Evolutionary conservation across 2,329 filamentous ascomycete species (phyloP).

Genomic region (Pezicula carpinea): DNA sequence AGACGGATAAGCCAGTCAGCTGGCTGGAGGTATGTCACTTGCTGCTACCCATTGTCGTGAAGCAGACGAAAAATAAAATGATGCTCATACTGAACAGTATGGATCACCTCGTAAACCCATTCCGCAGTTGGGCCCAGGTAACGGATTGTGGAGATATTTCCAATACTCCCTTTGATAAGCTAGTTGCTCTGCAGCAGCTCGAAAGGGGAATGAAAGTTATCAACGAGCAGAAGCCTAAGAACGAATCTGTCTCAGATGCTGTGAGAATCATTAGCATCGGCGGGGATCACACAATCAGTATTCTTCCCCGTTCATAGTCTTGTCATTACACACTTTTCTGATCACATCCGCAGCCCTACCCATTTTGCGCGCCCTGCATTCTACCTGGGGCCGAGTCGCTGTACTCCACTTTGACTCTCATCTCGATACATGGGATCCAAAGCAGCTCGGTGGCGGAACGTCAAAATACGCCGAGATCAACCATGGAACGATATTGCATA

Average conservation of each 20-base stretch:
- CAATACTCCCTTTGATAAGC: constrained; percentile 26
- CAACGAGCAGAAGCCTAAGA: constrained; percentile 18
- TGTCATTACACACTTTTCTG: not conserved
- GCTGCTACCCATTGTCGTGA: too few species aligned
- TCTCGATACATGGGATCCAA: constrained; percentile 27
- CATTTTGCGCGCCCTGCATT: constrained; percentile 24
- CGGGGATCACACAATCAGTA: constrained; percentile 29
- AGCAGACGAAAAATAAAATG: too few species aligned
- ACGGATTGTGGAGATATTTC: constrained; percentile 26
- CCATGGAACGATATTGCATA: constrained; percentile 29
- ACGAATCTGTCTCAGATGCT: constrained; percentile 19
- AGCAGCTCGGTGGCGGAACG: constrained; percentile 23
- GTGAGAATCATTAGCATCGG: constrained; percentile 24
- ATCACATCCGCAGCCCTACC: constrained; percentile 18
- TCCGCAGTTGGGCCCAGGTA: constrained; percentile 22
- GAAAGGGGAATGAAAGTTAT: constrained; percentile 24
- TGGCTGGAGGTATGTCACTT: constrained; percentile 24
- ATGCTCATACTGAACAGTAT: constrained; percentile 18
- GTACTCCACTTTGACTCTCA: constrained; percentile 28
- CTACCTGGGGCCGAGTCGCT: constrained; percentile 25
- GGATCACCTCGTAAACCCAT: constrained; percentile 26
- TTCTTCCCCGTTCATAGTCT: not conserved
- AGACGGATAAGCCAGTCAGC: constrained; percentile 17
- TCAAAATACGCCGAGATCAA: constrained; percentile 26
- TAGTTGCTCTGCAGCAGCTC: constrained; percentile 23